A percentile compares a stretch with the other conserved stretches of the same genome.
These are phyloP conservation scores for Boletus vinaceobasis DNA, from an alignment of 768 basidiomycete genomes.

Conservation along the genomic window DNA sequence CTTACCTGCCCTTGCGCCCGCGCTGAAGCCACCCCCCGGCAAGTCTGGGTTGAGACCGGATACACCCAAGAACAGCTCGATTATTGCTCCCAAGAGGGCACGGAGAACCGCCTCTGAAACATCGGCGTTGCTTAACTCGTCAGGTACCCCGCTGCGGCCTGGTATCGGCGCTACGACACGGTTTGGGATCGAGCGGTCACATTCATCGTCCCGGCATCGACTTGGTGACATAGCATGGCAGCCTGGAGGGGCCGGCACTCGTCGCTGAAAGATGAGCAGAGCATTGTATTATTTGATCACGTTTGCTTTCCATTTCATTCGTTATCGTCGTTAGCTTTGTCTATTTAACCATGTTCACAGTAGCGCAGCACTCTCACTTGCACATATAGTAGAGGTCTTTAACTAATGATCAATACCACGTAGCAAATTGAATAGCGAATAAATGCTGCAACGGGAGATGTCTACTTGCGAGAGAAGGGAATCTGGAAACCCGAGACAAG, in stretches of 20 bases:
- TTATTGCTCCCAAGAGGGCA: conserved; percentile 60
- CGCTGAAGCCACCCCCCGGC: conserved; percentile 49
- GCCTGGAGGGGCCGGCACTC: conserved; percentile 11
- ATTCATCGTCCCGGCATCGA: conserved; percentile 46
- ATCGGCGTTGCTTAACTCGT: conserved; percentile 33
- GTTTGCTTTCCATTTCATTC: conserved; percentile 17
- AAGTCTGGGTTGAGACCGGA: conserved; percentile 33
- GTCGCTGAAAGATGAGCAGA: conserved; percentile 17
- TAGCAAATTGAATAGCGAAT: conserved; percentile 1
- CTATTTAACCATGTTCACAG: conserved; percentile 19
- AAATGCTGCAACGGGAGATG: background rate
- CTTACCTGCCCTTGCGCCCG: conserved; percentile 71
- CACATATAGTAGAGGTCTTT: conserved; percentile 22
- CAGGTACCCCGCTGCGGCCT: conserved; percentile 18
- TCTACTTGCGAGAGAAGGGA: conserved; percentile 63
- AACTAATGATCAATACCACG: conserved; percentile 25
- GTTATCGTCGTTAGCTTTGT: conserved; percentile 9
- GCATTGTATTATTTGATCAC: conserved; percentile 1
- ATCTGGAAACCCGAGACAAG: conserved; percentile 90
- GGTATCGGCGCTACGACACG: conserved; percentile 20
- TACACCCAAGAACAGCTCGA: conserved; percentile 35
- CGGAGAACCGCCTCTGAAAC: conserved; percentile 73
- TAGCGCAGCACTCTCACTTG: conserved; percentile 30
- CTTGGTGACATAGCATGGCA: conserved; percentile 68
- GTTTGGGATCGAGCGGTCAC: conserved; percentile 34